Percentiles rank a stretch among this genome's conserved stretches.
Conservation (phyloP, 371 early-diverging fungal species). For the Syncephalis fuscata region DNA sequence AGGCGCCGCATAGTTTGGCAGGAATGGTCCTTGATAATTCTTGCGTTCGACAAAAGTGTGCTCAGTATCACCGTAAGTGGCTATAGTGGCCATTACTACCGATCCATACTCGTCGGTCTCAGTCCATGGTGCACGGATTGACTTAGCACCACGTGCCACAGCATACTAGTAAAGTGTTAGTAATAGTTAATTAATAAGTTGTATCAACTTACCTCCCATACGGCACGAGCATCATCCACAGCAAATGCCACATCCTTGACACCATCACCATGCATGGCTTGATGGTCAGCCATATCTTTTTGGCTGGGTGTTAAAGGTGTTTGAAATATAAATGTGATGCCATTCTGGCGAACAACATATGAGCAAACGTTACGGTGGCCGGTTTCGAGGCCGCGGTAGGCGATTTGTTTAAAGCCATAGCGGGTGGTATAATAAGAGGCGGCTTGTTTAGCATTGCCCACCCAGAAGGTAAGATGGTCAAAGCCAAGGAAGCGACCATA, state of each 20-base stretch:
- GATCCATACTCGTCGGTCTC: slow-evolving; percentile 69
- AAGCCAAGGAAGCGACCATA: slow-evolving; percentile 18
- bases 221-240: slow-evolving; percentile 67
- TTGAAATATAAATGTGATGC: slow-evolving; percentile 76
- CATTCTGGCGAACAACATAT: slow-evolving; percentile 72
- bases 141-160: slow-evolving; percentile 72
- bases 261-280: slow-evolving; percentile 80
- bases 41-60: slow-evolving; percentile 86
- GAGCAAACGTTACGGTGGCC: slow-evolving; percentile 72
- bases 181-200: too few relatives aligned
- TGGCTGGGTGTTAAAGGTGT: slow-evolving; percentile 79
- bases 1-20: slow-evolving; percentile 58
- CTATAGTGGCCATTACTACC: slow-evolving; percentile 82
- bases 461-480: slow-evolving; percentile 73
- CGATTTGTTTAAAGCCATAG: slow-evolving; percentile 82
- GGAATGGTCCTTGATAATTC: slow-evolving; percentile 70
- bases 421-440: slow-evolving; percentile 77
- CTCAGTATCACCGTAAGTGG: slow-evolving; percentile 79
- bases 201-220: slow-evolving; percentile 32
- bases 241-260: slow-evolving; percentile 90
- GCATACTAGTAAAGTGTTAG: too few relatives aligned
- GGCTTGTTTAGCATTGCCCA: slow-evolving; percentile 88
- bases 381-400: slow-evolving; percentile 91
- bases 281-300: slow-evolving; percentile 49
- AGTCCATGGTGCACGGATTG: slow-evolving; percentile 68